Base-by-base conservation (phyloP, 371 early-diverging fungal species). In the Rhizoclosmatium hyalinum region DNA sequence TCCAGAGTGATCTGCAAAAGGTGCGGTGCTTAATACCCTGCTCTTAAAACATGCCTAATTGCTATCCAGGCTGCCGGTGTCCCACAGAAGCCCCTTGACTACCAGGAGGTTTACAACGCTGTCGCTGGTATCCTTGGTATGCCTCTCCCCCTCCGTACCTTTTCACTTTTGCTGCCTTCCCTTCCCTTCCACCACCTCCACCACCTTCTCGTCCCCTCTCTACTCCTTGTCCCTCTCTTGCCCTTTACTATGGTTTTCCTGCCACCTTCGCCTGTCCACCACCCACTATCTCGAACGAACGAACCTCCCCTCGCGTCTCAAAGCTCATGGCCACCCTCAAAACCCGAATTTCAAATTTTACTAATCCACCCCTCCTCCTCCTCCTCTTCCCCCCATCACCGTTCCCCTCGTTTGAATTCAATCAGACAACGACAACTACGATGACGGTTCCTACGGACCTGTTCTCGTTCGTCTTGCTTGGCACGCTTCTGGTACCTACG, bases 401-500 rank as follows among this genome's bases (percentile, higher is more conserved):
- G n/a, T 53, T 10, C 14, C n/a, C n/a, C 53, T 53, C n/a, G 0
- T 53, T 53, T 1, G 79, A 41, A 65, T 32, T 32, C 32, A 65
- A 65, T 42, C n/a, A 67, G 74, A 73, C 47, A 73, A 78, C 75
- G 70, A 73, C 43, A 76, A 76, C 83, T 95, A 94, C 75, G 97
- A 96, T 80, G 96, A 96, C 77, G 95, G 96, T 60, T 92, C 92
- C 43, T 90, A 89, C 79, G 96, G 94, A 3, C 96, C 96, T 14
- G 90, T 98, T 21, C 87, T 98, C 70, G 83, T 97, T 56, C 94
- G 85, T 46, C 68, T 83, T 14, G 80, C 79, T 19, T 79, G 75
- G 97, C 98, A 98, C 85, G 90, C 95, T 5, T 89, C 95, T 58
- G 98, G 98, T 21, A 98, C 97, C 47, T 96, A 91, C 79, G 93